Evolutionary conservation across 768 basidiomycete species (phyloP).

Genomic region (Leccinellum rugosiceps): DNA sequence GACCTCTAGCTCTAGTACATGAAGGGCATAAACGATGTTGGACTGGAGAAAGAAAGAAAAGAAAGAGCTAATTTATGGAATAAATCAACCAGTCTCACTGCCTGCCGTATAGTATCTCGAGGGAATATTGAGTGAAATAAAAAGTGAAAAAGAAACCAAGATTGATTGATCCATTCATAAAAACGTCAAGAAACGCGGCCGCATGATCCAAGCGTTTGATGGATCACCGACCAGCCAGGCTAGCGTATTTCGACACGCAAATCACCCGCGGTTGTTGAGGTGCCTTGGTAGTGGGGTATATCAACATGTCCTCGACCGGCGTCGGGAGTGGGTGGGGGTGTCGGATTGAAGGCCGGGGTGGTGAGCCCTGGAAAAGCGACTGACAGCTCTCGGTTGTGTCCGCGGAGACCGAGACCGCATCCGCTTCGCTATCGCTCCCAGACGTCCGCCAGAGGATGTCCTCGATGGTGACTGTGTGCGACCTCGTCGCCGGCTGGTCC

Average conservation of each 20-base stretch:
- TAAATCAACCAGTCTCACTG: constrained; percentile 17
- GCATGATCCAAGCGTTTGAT: not conserved
- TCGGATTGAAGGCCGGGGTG: constrained; percentile 9
- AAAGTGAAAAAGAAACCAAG: not conserved
- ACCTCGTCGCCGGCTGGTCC: constrained; percentile 30
- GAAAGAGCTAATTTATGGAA: constrained; percentile 21
- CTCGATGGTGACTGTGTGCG: constrained; percentile 27
- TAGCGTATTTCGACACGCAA: constrained; percentile 29
- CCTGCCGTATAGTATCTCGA: not conserved
- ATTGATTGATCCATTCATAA: constrained; percentile 4
- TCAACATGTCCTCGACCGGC: constrained; percentile 51
- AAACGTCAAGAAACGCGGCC: not conserved
- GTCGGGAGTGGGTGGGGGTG: constrained; percentile 52
- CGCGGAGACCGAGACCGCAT: constrained; percentile 15
- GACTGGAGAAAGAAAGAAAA: not conserved
- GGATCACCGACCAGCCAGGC: constrained; percentile 30
- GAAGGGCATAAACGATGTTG: not conserved
- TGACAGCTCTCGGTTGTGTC: constrained; percentile 20
- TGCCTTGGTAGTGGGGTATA: constrained; percentile 15
- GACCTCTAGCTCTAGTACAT: not conserved
- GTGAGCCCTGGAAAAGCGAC: constrained; percentile 11
- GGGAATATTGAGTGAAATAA: not conserved
- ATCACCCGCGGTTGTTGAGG: constrained; percentile 10
- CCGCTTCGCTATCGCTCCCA: constrained; percentile 23
- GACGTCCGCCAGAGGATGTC: constrained; percentile 23